Conservation (phyloP, 2,329 filamentous ascomycete species). For the Bisporella sp. region DNA sequence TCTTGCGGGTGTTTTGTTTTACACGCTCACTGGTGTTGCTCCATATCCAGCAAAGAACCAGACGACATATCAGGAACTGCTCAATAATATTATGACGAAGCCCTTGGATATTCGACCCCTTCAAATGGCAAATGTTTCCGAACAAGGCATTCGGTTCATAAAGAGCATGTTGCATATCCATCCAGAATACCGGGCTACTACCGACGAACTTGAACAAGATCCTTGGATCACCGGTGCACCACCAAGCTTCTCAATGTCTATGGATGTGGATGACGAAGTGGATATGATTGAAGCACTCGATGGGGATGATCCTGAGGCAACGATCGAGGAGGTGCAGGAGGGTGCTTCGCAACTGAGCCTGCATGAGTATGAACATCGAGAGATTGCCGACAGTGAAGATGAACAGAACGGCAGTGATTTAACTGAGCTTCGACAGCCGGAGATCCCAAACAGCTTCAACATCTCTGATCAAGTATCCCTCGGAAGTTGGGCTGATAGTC, state of each 20-base stretch:
- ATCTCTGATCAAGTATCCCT: conserved; percentile 2
- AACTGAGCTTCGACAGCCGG: conserved; percentile 17
- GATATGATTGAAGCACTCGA: conserved; percentile 14
- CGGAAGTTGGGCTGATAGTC: conserved; percentile 4
- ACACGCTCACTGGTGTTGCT: conserved; percentile 68
- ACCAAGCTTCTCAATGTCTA: conserved; percentile 12
- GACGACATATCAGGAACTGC: conserved; percentile 69
- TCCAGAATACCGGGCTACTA: conserved; percentile 68
- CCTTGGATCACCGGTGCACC: conserved; percentile 54
- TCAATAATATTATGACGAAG: conserved; percentile 79
- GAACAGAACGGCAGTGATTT: conserved; percentile 12
- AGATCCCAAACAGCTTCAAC: conserved; percentile 24
- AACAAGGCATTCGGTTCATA: conserved; percentile 66
- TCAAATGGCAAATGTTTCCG: conserved; percentile 49
- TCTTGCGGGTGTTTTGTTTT: conserved; percentile 85
- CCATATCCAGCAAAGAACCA: conserved; percentile 76
- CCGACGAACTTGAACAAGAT: conserved; percentile 62
- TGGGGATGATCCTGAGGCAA: conserved; percentile 7
- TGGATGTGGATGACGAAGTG: conserved; percentile 18
- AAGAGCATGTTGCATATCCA: conserved; percentile 74
- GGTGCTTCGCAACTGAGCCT: conserved; percentile 26
- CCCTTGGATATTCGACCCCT: conserved; percentile 62
- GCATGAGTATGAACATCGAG: conserved; percentile 6
- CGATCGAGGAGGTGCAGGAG: conserved; percentile 14
- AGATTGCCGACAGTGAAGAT: conserved; percentile 15